Evolutionary conservation across 768 basidiomycete species (phyloP).

Genomic region (Rhodotorula taiwanensis): DNA sequence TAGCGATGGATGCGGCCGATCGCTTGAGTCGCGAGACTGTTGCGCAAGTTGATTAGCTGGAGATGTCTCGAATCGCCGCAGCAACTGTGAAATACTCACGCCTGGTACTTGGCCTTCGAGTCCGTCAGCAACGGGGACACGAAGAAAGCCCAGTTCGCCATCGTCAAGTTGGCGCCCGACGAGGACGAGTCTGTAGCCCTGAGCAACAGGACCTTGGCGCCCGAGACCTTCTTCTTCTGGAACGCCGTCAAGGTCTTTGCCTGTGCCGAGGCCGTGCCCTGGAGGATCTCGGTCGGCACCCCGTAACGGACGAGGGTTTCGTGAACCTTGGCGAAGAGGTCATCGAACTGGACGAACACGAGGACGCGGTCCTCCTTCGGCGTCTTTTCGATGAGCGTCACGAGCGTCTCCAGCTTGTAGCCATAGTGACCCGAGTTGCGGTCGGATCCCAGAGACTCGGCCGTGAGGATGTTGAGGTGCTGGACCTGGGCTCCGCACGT

Average conservation of each 20-base stretch:
- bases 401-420: constrained; percentile 46
- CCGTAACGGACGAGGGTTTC: constrained; percentile 68
- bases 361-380: constrained; percentile 73
- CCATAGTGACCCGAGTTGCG: constrained; percentile 43
- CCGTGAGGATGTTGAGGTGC: constrained; percentile 44
- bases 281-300: constrained; percentile 54
- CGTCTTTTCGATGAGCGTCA: constrained; percentile 76
- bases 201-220: constrained; percentile 64
- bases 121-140: constrained; percentile 79
- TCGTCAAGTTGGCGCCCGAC: constrained; percentile 75
- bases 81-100: constrained; percentile 51
- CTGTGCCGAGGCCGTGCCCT: constrained; percentile 70
- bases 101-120: constrained; percentile 74
- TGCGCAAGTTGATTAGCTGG: constrained; percentile 44
- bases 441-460: constrained; percentile 42
- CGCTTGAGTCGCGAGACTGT: constrained; percentile 43
- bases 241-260: constrained; percentile 71
- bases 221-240: constrained; percentile 65
- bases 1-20: constrained; percentile 57
- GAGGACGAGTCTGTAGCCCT: constrained; percentile 93
- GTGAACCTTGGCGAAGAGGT: constrained; percentile 82
- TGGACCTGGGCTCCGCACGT: constrained; percentile 62
- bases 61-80: neutral
- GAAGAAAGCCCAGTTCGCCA: constrained; percentile 91
- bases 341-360: constrained; percentile 92